Percentiles rank a stretch among this genome's conserved stretches.
phyloP scores from a whole-genome alignment of 208 protist genomes.

The Sergeia podlipaevii region DNA sequence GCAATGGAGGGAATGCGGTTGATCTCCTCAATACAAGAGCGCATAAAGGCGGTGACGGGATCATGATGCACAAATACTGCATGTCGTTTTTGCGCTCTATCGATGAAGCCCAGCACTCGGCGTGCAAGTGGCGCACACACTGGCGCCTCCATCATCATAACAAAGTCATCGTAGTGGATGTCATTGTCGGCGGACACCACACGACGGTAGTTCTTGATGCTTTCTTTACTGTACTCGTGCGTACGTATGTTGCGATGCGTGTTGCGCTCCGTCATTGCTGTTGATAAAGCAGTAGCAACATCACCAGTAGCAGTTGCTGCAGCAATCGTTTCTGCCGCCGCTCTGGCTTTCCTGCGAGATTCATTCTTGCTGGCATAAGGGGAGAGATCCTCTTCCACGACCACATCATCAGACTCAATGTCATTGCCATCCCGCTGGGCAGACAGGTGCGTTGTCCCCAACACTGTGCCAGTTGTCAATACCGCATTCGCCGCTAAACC shows the following conservation, averaged over 20 bases:
- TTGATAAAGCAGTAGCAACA: not conserved
- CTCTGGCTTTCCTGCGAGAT: not conserved
- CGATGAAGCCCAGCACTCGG: conserved; percentile 49
- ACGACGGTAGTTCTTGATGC: conserved; percentile 59
- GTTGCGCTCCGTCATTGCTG: not conserved
- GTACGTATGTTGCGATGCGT: conserved; percentile 13
- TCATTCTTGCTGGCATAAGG: conserved; percentile 6
- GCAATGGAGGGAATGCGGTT: conserved; percentile 17
- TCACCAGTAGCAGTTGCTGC: not conserved
- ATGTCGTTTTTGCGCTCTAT: conserved; percentile 20
- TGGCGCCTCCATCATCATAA: conserved; percentile 39
- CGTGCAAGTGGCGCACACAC: conserved; percentile 28
- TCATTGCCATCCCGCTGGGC: not conserved
- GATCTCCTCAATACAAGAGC: conserved; percentile 17
- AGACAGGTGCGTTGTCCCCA: not conserved
- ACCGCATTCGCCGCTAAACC: not conserved
- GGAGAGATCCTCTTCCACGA: conserved; percentile 15
- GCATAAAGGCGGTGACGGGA: conserved; percentile 9
- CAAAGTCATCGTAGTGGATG: conserved; percentile 67
- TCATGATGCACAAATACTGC: conserved; percentile 18
- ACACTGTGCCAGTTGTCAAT: not conserved
- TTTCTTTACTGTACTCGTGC: conserved; percentile 56
- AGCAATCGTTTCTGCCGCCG: not conserved
- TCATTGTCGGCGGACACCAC: conserved; percentile 61
- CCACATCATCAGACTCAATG: not conserved